Evolutionary conservation across 164 flowering plant species (phyloP).

Genomic region (Chimonanthus praecox): DNA sequence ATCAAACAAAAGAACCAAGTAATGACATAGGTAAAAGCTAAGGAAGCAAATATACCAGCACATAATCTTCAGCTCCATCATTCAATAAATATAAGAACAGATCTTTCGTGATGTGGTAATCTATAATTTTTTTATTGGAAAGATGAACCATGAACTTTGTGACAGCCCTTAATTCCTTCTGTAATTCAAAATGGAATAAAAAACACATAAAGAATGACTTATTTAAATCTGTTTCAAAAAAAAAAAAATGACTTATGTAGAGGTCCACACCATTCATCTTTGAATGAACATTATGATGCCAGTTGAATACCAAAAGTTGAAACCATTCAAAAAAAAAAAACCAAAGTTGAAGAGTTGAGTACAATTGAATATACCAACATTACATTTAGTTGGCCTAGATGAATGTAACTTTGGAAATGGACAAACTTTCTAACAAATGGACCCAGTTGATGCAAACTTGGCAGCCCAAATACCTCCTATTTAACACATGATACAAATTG

Average conservation of each 20-base stretch:
- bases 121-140: not conserved
- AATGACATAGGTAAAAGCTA: not conserved
- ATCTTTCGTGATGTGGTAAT: not conserved
- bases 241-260: not conserved
- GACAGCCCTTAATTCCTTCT: not conserved
- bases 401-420: no score
- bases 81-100: not conserved
- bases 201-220: not conserved
- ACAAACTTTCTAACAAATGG: no score
- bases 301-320: no score
- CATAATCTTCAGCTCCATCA: not conserved
- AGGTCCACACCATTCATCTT: not conserved
- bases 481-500: no score
- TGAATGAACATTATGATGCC: not conserved
- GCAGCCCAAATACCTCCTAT: no score
- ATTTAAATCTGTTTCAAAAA: not conserved
- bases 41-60: not conserved
- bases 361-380: no score
- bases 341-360: no score
- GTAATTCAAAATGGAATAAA: not conserved
- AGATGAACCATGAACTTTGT: not conserved
- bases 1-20: not conserved
- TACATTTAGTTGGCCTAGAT: no score
- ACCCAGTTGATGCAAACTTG: no score
- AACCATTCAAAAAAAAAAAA: no score